Conservation (phyloP, 257 asterid species). For the Fraxinus anomala region DNA sequence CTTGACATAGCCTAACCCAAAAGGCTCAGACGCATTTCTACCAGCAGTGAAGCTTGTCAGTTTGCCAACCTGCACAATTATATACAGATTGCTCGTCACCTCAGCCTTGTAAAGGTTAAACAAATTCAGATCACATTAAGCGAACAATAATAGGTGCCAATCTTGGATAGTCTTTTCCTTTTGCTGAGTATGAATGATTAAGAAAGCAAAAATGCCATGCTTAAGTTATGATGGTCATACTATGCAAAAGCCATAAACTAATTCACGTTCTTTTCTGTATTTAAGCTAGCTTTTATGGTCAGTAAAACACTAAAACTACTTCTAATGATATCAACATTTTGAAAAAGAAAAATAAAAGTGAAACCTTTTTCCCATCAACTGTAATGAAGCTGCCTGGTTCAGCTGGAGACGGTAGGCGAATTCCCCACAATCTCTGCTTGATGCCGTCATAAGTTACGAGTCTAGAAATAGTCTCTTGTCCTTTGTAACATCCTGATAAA, state of each 20-base stretch:
- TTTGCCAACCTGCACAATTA: conserved; percentile 73
- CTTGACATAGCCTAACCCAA: conserved; percentile 91
- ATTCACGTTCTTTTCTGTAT: not conserved
- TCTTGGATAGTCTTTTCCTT: not conserved
- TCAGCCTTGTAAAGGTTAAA: conserved; percentile 26
- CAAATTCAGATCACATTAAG: conserved; percentile 10
- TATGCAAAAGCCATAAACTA: not conserved
- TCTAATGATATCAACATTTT: conserved; percentile 4
- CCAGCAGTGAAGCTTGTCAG: conserved; percentile 78
- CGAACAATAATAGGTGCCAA: conserved; percentile 8
- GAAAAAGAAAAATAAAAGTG: conserved; percentile 20
- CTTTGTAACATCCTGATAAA: conserved; percentile 86
- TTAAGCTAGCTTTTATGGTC: conserved; percentile 12
- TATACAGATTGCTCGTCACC: conserved; percentile 10
- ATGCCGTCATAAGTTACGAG: conserved; percentile 90
- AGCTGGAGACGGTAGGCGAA: conserved; percentile 64
- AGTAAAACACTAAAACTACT: not conserved
- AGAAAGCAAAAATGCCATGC: not conserved
- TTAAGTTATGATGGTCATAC: not conserved
- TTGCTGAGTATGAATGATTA: not conserved
- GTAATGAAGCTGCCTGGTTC: conserved; percentile 78
- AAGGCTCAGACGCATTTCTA: conserved; percentile 52
- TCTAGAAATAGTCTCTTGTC: conserved; percentile 96
- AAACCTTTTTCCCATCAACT: conserved; percentile 78
- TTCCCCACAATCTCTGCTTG: conserved; percentile 91